A percentile compares a stretch with the other conserved stretches of the same genome.
Evolutionary conservation across 2,329 filamentous ascomycete genomes (phyloP).

Genomic region (Falciphora oryzae): DNA sequence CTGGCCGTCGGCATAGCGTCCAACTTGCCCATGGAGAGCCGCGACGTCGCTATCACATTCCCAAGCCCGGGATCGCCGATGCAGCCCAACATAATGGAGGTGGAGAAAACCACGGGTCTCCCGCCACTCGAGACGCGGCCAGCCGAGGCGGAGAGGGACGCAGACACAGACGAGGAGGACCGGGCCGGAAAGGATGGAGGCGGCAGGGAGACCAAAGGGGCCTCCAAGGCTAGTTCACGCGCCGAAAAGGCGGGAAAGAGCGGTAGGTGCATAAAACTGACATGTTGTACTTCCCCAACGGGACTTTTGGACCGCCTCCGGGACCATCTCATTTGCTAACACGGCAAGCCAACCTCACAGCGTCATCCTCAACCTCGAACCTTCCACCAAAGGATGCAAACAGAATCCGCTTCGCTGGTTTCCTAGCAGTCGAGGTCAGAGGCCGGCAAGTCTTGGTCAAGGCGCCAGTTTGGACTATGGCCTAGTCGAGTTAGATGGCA

Average conservation of each 20-base stretch:
- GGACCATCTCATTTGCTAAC: not conserved
- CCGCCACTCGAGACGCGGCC: constrained; percentile 49
- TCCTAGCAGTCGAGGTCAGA: constrained; percentile 68
- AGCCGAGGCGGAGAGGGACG: constrained; percentile 31
- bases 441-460: constrained; percentile 70
- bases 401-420: constrained; percentile 69
- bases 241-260: constrained; percentile 30
- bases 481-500: constrained; percentile 16
- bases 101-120: constrained; percentile 62
- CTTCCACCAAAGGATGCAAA: constrained; percentile 38
- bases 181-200: constrained; percentile 33
- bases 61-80: constrained; percentile 71
- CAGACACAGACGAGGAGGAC: constrained; percentile 30
- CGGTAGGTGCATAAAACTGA: constrained; percentile 5
- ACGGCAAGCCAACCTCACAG: not conserved
- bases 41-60: constrained; percentile 84
- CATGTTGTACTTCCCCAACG: not conserved
- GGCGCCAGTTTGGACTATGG: constrained; percentile 64
- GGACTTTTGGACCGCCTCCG: not conserved
- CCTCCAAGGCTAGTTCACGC: not conserved
- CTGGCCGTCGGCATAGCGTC: constrained; percentile 78
- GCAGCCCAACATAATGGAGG: constrained; percentile 72
- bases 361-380: constrained; percentile 14
- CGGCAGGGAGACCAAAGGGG: constrained; percentile 27
- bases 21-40: constrained; percentile 83